Base-by-base conservation (phyloP, 176 grass and related monocot genomes). In the Eleusine indica region DNA sequence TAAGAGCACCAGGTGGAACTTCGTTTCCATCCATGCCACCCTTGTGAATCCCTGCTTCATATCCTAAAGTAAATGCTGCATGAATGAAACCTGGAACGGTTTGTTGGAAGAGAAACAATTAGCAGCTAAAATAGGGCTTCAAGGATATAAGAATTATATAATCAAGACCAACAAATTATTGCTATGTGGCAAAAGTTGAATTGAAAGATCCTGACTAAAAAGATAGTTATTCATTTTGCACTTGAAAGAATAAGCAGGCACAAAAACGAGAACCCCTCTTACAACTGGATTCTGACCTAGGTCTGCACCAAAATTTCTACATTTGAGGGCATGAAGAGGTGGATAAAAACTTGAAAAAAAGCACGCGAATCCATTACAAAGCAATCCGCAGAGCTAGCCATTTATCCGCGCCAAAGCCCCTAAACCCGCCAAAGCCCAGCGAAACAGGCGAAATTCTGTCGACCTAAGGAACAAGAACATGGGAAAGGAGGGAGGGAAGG, bases 21-120 rank as follows among this genome's bases (percentile, higher is more conserved):
- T 81, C n/a, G 90, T 90, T 95, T 75, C 89, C 90, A 90, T 98
- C 91, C 46, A 97, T 91, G n/a, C 83, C 82, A 80, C 89, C 82
- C 73, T 90, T 98, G 84, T 93, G 87, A 66, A 98, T 88, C 80
- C 91, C 91, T 44, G 96, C 93, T 80, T 98, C 96, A 78, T 93
- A 98, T 41, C 93, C 93, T 74, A 98, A 65, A 74, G 93, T 86
- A 88, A 98, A 98, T 74, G 96, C 89, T 0, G 96, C 72, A 90
- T 98, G 96, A 74, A 88, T 82, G 57, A 98, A 93, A 80, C 96
- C 96, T 98, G 82, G 42, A 88, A 68, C 40, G 64, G 66, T 79
- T 80, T 70, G 66, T 68, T 58, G 17, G 22, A 51, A 57, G 52
- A 79, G 32, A 82, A 76, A 92, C 58, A 21, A 68, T 86, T 80